Evolutionary conservation across 768 basidiomycete species (phyloP), one percentile per base, ranked within the genome.

Genomic region (Nevesoporus exiguus): DNA sequence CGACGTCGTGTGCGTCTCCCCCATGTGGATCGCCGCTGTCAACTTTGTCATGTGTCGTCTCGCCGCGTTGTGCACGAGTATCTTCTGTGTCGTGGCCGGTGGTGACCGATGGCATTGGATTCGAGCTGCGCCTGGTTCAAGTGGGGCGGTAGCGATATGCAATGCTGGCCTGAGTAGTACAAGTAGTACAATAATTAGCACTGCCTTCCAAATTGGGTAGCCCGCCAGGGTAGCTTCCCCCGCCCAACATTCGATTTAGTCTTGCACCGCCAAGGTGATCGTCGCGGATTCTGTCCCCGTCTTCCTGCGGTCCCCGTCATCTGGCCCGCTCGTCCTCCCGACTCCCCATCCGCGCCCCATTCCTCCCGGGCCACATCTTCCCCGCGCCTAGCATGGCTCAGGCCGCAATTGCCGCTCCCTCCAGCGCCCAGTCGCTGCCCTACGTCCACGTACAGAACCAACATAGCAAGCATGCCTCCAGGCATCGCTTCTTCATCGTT

Each of bases 401-500:
- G 60, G 67, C 56, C 51, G 55, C 69, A 56, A 57, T 64, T 51
- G 60, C 42, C 41, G 42, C 51, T 48, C 54, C 59, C 24, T 50
- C 64, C 17, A 49, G 10, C 22, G 46, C 57, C 41, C 68, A 72
- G n/a, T 55, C 65, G 3, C 47, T 67, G 29, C 55, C 64, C 58
- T 70, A 65, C 49, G 52, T 55, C 43, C 56, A 65, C 65, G 66
- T 55, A 68, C 76, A 67, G 77, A 59, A 55, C 45, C 70, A 73
- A 37, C 72, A 70, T 54, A 57, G 49, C 36, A 63, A 66, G 52
- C 72, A 74, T 54, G 61, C 64, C 47, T 76, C 77, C 9, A 74
- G 81, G 63, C 83, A 86, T 65, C 83, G 82, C 52, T 89, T 71
- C 59, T 71, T 91, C 78, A 76, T 82, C 60, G 74, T 77, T 25